These are phyloP conservation scores for Leccinellum luteum DNA, from an alignment of 768 basidiomycete species.

Conservation along the genomic window DNA sequence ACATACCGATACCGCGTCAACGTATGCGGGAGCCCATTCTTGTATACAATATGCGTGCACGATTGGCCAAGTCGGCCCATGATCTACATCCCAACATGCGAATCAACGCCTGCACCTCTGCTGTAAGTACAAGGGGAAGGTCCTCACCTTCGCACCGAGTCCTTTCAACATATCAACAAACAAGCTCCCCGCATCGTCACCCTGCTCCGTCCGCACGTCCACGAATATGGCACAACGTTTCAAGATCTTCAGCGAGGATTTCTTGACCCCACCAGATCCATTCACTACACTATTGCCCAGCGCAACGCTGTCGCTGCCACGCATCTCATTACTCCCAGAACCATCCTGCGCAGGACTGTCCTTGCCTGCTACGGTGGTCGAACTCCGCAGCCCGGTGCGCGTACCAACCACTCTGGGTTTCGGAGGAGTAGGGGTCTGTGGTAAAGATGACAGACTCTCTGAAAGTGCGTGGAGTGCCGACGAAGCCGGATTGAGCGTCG, in stretches of 20 bases:
- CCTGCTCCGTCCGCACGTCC: constrained; percentile 71
- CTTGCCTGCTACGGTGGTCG: constrained; percentile 29
- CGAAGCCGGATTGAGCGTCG: constrained; percentile 28
- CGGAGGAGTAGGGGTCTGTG: constrained; percentile 36
- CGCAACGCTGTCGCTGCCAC: constrained; percentile 21
- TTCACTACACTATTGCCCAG: constrained; percentile 19
- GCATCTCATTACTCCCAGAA: constrained; percentile 29
- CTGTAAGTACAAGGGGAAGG: background rate
- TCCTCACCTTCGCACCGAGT: constrained; percentile 74
- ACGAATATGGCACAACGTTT: constrained; percentile 80
- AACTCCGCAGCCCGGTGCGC: constrained; percentile 46
- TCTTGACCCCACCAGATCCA: constrained; percentile 26
- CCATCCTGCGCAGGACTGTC: constrained; percentile 29
- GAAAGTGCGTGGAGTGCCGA: constrained; percentile 58
- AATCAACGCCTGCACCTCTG: background rate
- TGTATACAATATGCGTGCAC: constrained; percentile 84
- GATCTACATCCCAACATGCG: constrained; percentile 40
- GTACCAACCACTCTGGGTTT: constrained; percentile 42
- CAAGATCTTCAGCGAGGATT: constrained; percentile 48
- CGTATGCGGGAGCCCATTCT: constrained; percentile 77
- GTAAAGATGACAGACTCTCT: constrained; percentile 55
- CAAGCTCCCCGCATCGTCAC: constrained; percentile 75
- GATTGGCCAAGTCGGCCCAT: constrained; percentile 63
- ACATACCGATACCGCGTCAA: constrained; percentile 66
- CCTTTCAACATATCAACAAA: constrained; percentile 82